Percentiles rank a stretch among this genome's conserved stretches.
Conservation (phyloP, 768 basidiomycete genomes). For the Russula lepida region DNA sequence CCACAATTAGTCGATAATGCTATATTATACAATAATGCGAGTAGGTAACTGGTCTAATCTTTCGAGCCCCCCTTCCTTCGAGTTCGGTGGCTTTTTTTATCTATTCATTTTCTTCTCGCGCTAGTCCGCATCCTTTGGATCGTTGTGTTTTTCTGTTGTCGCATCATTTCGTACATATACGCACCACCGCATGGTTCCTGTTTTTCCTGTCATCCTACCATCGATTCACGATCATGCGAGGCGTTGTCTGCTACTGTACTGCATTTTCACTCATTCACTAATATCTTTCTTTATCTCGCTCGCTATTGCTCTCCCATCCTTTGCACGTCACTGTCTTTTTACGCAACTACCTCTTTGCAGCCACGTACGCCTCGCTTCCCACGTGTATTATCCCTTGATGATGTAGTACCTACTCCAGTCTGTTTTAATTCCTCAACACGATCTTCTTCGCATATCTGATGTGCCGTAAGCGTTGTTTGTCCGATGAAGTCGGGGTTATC, state of each 20-base stretch:
- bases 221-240: conserved; percentile 11
- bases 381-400: conserved; percentile 18
- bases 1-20: conserved; percentile 10
- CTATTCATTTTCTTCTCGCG: conserved; percentile 15
- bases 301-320: conserved; percentile 9
- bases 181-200: conserved; percentile 5
- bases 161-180: conserved; percentile 16
- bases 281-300: conserved; percentile 1
- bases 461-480: neutral
- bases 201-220: conserved; percentile 1
- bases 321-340: conserved; percentile 19
- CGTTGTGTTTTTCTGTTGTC: conserved; percentile 11
- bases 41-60: conserved; percentile 9
- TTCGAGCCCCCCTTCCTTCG: neutral
- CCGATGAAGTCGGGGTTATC: neutral
- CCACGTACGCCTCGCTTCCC: conserved; percentile 12
- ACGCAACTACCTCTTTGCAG: conserved; percentile 9
- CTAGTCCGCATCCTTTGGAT: conserved; percentile 6
- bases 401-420: conserved; percentile 15
- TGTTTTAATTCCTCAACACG: conserved; percentile 9
- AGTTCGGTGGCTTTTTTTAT: conserved; percentile 2
- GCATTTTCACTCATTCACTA: neutral
- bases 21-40: conserved; percentile 1
- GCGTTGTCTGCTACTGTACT: conserved; percentile 15
- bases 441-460: neutral